Evolutionary conservation across 2,329 filamentous ascomycete genomes (phyloP).

Genomic region (Penicillium sp.): DNA sequence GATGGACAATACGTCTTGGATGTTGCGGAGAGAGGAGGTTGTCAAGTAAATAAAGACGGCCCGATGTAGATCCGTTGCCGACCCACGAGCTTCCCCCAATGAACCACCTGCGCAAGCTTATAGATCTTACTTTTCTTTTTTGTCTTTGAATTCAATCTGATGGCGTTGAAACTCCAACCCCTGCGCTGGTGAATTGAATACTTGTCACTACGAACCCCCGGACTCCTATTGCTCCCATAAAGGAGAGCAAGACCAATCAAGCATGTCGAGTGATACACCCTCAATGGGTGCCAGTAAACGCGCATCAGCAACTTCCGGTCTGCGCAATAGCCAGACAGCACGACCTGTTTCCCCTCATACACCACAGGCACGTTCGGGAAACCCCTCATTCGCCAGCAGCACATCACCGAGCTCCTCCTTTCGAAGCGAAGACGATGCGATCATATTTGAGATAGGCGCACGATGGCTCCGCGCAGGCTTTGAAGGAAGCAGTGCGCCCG

Average conservation of each 20-base stretch:
- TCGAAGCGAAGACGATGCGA: conserved; percentile 75
- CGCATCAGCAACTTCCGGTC: conserved; percentile 27
- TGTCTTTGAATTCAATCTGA: conserved; percentile 1
- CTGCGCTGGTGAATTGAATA: conserved; percentile 8
- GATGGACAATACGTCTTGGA: not conserved
- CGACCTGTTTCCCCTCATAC: conserved; percentile 59
- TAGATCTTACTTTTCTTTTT: not conserved
- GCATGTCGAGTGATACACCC: conserved; percentile 24
- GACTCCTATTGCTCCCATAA: conserved; percentile 11
- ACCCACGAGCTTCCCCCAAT: conserved; percentile 9
- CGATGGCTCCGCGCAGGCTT: conserved; percentile 80
- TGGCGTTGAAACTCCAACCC: conserved; percentile 7
- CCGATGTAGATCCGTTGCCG: conserved; percentile 38
- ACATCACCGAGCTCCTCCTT: conserved; percentile 59
- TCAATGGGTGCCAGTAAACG: conserved; percentile 28
- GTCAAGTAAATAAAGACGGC: conserved; percentile 32
- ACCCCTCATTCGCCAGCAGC: conserved; percentile 54
- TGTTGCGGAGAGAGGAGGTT: conserved; percentile 12
- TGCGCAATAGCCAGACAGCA: conserved; percentile 33
- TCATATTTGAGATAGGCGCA: conserved; percentile 80
- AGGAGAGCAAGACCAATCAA: conserved; percentile 13
- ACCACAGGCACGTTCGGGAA: conserved; percentile 53
- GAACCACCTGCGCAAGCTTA: not conserved
- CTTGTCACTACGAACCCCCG: conserved; percentile 2
- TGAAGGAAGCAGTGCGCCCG: conserved; percentile 74